A percentile compares a stretch with the other conserved stretches of the same genome.
These are phyloP conservation scores for Gyrodon lividus DNA, from an alignment of 768 basidiomycete genomes.

Conservation along the genomic window DNA sequence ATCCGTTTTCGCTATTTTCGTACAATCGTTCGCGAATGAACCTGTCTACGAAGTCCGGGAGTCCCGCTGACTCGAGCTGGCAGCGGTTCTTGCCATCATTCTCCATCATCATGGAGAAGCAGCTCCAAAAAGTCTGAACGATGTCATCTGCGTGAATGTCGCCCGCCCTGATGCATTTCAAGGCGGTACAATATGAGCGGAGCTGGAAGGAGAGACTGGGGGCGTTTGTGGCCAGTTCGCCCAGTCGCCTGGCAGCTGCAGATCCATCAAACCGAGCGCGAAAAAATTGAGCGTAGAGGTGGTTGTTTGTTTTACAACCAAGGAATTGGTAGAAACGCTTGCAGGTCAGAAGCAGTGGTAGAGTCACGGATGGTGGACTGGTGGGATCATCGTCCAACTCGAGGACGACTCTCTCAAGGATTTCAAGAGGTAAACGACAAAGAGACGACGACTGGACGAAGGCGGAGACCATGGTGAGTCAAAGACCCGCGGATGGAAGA, in stretches of 20 bases:
- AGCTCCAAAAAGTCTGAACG: conserved; percentile 41
- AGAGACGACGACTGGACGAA: conserved; percentile 22
- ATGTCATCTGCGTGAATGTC: conserved; percentile 34
- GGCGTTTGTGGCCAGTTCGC: conserved; percentile 37
- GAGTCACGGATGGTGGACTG: conserved; percentile 36
- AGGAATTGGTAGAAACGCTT: conserved; percentile 39
- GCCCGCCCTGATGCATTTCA: conserved; percentile 30
- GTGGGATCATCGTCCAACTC: conserved; percentile 30
- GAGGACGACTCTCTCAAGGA: conserved; percentile 52
- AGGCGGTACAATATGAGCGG: conserved; percentile 34
- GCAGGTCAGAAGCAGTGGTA: conserved; percentile 50
- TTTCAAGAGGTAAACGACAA: conserved; percentile 39
- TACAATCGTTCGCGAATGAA: conserved; percentile 50
- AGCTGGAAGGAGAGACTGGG: conserved; percentile 39
- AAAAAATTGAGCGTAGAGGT: conserved; percentile 57
- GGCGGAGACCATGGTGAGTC: conserved; percentile 11
- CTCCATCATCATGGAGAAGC: conserved; percentile 59
- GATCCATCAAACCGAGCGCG: conserved; percentile 53
- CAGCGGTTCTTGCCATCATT: conserved; percentile 64
- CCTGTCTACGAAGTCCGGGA: conserved; percentile 44
- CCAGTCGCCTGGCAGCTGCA: conserved; percentile 53
- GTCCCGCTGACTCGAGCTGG: conserved; percentile 54
- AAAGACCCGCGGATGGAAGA: background rate
- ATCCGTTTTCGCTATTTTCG: conserved; percentile 43
- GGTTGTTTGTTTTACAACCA: conserved; percentile 14